Conservation (phyloP, 169 alveolate species). For the Eimeria maxima region DNA sequence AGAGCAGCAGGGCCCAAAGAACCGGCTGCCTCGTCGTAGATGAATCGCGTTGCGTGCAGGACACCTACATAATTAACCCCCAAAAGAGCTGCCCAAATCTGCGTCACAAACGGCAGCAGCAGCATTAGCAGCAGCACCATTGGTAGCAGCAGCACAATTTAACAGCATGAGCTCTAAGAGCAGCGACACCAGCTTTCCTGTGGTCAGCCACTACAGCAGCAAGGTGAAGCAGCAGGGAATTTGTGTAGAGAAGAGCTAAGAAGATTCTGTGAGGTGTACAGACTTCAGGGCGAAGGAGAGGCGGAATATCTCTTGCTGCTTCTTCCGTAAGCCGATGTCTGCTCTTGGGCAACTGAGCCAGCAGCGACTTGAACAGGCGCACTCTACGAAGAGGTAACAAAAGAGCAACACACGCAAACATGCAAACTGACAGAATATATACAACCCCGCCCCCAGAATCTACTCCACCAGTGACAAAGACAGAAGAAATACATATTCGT, state of each 20-base stretch:
- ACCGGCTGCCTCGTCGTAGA: constrained; percentile 66
- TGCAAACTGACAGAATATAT: neutral
- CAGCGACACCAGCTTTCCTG: neutral
- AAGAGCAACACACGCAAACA: neutral
- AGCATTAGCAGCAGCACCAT: constrained; percentile 33
- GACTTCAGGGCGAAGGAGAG: constrained; percentile 79
- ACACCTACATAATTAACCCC: constrained; percentile 51
- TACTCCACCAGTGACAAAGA: neutral
- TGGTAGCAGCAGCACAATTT: neutral
- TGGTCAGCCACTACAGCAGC: neutral
- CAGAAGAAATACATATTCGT: neutral
- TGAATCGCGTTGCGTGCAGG: neutral
- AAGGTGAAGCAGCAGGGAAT: neutral
- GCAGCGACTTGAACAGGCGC: constrained; percentile 66
- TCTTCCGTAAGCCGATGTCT: constrained; percentile 59
- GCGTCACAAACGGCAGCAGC: neutral
- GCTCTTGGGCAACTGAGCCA: constrained; percentile 74
- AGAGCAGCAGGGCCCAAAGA: constrained; percentile 42
- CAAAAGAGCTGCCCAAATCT: constrained; percentile 76
- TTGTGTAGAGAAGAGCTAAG: neutral
- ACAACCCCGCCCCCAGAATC: neutral
- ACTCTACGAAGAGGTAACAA: neutral
- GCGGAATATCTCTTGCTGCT: constrained; percentile 68
- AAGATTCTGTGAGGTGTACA: neutral
- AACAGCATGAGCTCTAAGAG: too few species aligned